Evolutionary conservation across 805 yeast genomes (phyloP).

Genomic region (Candida silvicultrix): DNA sequence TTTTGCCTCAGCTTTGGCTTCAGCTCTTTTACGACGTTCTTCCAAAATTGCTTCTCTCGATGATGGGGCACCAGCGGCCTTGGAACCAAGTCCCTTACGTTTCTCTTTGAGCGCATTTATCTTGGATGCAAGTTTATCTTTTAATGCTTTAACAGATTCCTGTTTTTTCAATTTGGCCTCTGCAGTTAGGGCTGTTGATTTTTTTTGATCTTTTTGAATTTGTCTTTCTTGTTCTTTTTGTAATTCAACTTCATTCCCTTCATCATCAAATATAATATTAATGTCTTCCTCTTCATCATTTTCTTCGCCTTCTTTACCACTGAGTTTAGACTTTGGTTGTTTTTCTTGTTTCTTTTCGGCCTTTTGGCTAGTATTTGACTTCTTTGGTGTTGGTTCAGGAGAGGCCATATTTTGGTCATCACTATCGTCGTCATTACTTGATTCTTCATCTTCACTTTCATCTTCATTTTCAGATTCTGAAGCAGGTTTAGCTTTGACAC

Average conservation of each 20-base stretch:
- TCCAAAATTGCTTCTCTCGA: slow-evolving; percentile 77
- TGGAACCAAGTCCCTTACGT: slow-evolving; percentile 90
- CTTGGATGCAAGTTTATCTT: slow-evolving; percentile 72
- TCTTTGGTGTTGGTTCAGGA: slow-evolving; percentile 8
- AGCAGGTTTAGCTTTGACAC: slow-evolving; percentile 20
- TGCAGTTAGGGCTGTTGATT: slow-evolving; percentile 22
- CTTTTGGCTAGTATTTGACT: slow-evolving; percentile 10
- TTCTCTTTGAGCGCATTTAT: slow-evolving; percentile 65
- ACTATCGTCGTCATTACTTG: slow-evolving; percentile 13
- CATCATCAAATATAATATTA: slow-evolving; percentile 61
- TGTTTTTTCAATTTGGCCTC: slow-evolving; percentile 45
- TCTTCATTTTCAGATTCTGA: slow-evolving; percentile 8
- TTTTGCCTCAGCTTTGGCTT: slow-evolving; percentile 27
- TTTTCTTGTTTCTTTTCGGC: slow-evolving; percentile 7
- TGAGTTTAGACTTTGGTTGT: slow-evolving; percentile 6
- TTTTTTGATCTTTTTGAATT: slow-evolving; percentile 15
- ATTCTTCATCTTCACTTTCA: slow-evolving; percentile 7
- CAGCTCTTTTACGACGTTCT: slow-evolving; percentile 46
- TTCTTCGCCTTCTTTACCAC: slow-evolving; percentile 18
- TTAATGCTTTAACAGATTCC: slow-evolving; percentile 57
- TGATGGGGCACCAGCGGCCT: slow-evolving; percentile 71
- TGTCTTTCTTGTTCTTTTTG: slow-evolving; percentile 8
- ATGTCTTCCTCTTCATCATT: slow-evolving; percentile 26
- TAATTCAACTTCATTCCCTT: slow-evolving; percentile 44
- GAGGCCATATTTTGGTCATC: slow-evolving; percentile 21